phyloP scores from a whole-genome alignment of 352 stramenopile species.

The Phytophthora uliginosa region DNA sequence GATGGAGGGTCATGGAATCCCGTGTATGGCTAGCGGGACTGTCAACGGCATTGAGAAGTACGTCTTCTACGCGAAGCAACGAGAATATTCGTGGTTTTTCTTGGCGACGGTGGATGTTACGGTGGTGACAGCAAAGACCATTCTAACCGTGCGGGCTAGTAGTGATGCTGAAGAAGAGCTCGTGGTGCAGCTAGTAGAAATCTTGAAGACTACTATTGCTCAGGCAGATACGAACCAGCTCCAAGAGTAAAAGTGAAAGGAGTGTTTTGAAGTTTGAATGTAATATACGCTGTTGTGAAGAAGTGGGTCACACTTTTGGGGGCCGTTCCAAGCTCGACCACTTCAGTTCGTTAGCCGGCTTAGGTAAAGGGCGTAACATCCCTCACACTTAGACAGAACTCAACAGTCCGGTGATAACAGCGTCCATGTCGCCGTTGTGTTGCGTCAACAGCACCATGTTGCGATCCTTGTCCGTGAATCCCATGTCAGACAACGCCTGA shows the following conservation, averaged over 20 bases:
- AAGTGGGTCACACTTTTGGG: slow-evolving; percentile 15
- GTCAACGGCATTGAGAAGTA: slow-evolving; percentile 79
- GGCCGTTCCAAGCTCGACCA: slow-evolving; percentile 11
- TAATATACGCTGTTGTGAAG: slow-evolving; percentile 37
- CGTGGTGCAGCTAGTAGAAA: slow-evolving; percentile 54
- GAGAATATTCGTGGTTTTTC: slow-evolving; percentile 55
- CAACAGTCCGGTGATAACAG: slow-evolving; percentile 68
- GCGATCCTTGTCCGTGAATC: slow-evolving; percentile 66
- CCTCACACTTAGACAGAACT: slow-evolving; percentile 24
- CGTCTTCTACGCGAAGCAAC: slow-evolving; percentile 82
- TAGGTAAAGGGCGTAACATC: background rate
- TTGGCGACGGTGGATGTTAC: slow-evolving; percentile 64
- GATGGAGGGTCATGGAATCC: slow-evolving; percentile 57
- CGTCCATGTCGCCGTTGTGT: slow-evolving; percentile 72
- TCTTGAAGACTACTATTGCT: slow-evolving; percentile 37
- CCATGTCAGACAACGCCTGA: slow-evolving; percentile 70
- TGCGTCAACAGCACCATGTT: slow-evolving; percentile 68
- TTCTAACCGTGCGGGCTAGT: slow-evolving; percentile 57
- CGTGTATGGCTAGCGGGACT: slow-evolving; percentile 81
- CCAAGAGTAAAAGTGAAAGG: slow-evolving; percentile 1
- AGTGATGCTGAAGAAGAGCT: slow-evolving; percentile 57
- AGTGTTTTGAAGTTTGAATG: slow-evolving; percentile 33
- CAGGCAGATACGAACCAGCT: slow-evolving; percentile 8
- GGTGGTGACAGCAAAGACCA: slow-evolving; percentile 42
- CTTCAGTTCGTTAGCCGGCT: slow-evolving; percentile 19